Evolutionary conservation across 495 filamentous ascomycete species (phyloP).

Genomic region (Barbatosphaeria neglecta): DNA sequence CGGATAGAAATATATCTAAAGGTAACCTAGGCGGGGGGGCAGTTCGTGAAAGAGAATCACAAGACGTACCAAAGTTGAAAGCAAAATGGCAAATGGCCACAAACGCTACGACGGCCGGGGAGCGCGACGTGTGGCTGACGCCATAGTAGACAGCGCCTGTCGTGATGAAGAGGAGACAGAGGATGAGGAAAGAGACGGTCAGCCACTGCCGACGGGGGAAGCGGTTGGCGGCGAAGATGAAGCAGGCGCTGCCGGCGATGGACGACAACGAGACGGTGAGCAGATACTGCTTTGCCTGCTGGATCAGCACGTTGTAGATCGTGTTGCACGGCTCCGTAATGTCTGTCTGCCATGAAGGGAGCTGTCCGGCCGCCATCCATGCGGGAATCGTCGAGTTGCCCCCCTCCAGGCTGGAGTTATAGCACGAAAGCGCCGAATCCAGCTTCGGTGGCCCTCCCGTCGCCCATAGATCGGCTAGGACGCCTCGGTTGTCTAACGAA

Average conservation of each 20-base stretch:
- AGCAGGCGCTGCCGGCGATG: constrained; percentile 37
- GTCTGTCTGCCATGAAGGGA: constrained; percentile 24
- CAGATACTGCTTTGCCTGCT: constrained; percentile 57
- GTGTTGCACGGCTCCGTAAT: constrained; percentile 29
- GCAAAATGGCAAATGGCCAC: constrained; percentile 74
- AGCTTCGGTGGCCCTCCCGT: constrained; percentile 4
- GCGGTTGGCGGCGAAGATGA: constrained; percentile 42
- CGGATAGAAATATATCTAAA: not conserved
- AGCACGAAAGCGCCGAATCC: constrained; percentile 21
- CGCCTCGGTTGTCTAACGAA: constrained; percentile 21
- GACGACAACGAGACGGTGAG: constrained; percentile 56
- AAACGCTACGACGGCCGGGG: constrained; percentile 41
- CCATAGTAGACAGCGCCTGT: constrained; percentile 63
- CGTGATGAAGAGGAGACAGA: constrained; percentile 62
- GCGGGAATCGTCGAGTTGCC: constrained; percentile 14
- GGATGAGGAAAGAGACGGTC: constrained; percentile 53
- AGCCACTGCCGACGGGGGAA: constrained; percentile 41
- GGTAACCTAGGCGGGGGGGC: too few relatives aligned
- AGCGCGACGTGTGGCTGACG: constrained; percentile 21
- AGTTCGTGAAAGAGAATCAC: too few relatives aligned
- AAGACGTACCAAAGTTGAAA: constrained; percentile 59
- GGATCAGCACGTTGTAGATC: constrained; percentile 52
- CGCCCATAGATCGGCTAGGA: constrained; percentile 22
- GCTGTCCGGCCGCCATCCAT: constrained; percentile 9
- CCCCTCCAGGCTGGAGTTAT: constrained; percentile 45